These are phyloP conservation scores for Podospora australis DNA, from an alignment of 495 filamentous ascomycete species.

Conservation along the genomic window DNA sequence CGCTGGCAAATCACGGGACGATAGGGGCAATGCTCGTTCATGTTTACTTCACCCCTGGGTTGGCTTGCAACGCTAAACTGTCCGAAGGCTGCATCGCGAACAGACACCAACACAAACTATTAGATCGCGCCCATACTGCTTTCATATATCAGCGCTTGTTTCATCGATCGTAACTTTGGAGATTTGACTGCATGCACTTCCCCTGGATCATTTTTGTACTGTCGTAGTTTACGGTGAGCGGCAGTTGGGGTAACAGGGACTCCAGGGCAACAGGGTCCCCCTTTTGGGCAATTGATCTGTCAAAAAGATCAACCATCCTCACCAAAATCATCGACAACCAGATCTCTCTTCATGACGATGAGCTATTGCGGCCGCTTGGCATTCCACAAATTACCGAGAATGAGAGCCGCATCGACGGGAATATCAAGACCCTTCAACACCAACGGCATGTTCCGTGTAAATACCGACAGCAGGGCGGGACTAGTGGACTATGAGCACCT, in stretches of 20 bases:
- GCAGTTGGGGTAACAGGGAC: not conserved
- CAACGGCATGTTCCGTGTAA: not conserved
- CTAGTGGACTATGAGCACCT: not conserved
- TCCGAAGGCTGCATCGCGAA: too few species aligned
- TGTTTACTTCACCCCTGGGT: conserved; percentile 5
- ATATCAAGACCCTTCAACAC: not conserved
- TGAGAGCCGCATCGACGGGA: conserved; percentile 9
- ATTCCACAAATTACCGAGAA: conserved; percentile 25
- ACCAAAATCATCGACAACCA: not conserved
- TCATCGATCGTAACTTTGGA: too few species aligned
- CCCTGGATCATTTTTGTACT: not conserved
- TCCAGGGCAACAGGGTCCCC: not conserved
- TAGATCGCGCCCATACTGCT: not conserved
- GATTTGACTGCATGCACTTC: not conserved
- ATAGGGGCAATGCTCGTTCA: not conserved
- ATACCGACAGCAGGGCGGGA: not conserved
- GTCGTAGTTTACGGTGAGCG: conserved; percentile 1
- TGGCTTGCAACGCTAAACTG: not conserved
- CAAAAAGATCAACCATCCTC: conserved; percentile 1
- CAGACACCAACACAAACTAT: not conserved
- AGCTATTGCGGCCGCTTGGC: conserved; percentile 24
- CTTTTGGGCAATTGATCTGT: not conserved
- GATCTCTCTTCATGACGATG: conserved; percentile 3
- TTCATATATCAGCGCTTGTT: too few species aligned
- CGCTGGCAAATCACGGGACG: not conserved